Conservation (phyloP, 257 asterid genomes). For the Scutellaria galericulata region DNA sequence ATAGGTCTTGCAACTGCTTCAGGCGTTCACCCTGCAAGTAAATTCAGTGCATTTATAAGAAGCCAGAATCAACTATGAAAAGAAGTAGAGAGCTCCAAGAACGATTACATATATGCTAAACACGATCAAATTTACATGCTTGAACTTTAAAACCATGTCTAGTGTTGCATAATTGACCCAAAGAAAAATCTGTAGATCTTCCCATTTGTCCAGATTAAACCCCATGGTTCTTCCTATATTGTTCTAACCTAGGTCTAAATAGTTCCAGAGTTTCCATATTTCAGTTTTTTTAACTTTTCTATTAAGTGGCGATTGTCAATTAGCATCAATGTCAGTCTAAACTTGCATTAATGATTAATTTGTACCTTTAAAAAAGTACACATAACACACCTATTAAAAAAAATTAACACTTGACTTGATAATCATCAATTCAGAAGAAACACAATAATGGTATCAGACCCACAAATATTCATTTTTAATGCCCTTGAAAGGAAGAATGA, state of each 20-base stretch:
- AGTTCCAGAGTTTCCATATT: slow-evolving; percentile 9
- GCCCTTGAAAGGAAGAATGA: background rate
- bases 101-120: background rate
- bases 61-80: slow-evolving; percentile 16
- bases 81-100: slow-evolving; percentile 13
- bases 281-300: background rate
- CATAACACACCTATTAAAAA: background rate
- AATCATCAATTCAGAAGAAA: background rate
- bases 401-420: background rate
- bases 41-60: slow-evolving; percentile 13
- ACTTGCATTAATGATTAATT: background rate
- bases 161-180: slow-evolving; percentile 21
- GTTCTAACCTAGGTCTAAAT: background rate
- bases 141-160: slow-evolving; percentile 2
- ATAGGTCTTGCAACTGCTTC: slow-evolving; percentile 62
- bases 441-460: slow-evolving; percentile 3
- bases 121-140: background rate
- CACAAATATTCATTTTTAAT: background rate
- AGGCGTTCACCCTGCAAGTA: slow-evolving; percentile 63
- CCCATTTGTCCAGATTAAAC: background rate
- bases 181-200: background rate
- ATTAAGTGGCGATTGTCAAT: background rate
- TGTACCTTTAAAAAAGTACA: background rate
- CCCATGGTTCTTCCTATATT: no score
- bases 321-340: slow-evolving; percentile 5